These are phyloP conservation scores for Zymoseptoria pseudotritici DNA, from an alignment of 2,329 filamentous ascomycete genomes.

Conservation along the genomic window DNA sequence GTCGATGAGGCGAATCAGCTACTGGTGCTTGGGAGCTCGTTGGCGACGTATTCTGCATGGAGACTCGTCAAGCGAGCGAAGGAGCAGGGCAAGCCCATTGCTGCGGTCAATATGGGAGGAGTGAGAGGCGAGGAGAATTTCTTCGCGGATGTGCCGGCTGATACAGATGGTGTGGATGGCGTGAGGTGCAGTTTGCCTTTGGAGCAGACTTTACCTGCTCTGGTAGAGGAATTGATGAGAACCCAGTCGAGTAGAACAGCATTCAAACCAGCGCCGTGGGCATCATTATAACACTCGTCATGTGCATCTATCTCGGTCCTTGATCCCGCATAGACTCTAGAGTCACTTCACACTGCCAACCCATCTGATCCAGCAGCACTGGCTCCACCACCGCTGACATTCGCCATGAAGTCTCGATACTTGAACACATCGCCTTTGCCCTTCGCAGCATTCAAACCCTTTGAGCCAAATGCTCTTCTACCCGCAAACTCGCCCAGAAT, in stretches of 20 bases:
- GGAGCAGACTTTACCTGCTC: slow-evolving; percentile 32
- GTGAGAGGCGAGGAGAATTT: slow-evolving; percentile 71
- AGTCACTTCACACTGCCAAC: slow-evolving; percentile 5
- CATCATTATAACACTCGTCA: not conserved
- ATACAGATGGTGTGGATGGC: slow-evolving; percentile 30
- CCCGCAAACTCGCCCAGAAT: slow-evolving; percentile 83
- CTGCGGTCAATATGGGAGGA: slow-evolving; percentile 80
- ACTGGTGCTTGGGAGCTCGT: slow-evolving; percentile 76
- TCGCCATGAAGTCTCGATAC: slow-evolving; percentile 82
- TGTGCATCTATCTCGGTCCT: not conserved
- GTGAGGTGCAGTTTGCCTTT: slow-evolving; percentile 36
- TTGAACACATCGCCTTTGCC: slow-evolving; percentile 77
- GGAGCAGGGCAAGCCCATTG: slow-evolving; percentile 76
- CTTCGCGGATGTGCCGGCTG: slow-evolving; percentile 50
- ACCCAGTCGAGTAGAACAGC: not conserved
- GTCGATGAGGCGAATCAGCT: slow-evolving; percentile 70
- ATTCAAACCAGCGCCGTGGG: slow-evolving; percentile 16
- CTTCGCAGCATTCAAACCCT: slow-evolving; percentile 40
- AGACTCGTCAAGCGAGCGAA: slow-evolving; percentile 75
- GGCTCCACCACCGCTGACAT: slow-evolving; percentile 33
- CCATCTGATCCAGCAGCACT: slow-evolving; percentile 7
- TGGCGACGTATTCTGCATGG: slow-evolving; percentile 95
- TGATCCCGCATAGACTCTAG: not conserved
- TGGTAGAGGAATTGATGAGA: slow-evolving; percentile 24
- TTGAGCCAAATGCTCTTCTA: slow-evolving; percentile 67